Conservation (phyloP, 192 early-diverging fungal genomes). For the Mortierella hygrophila region DNA sequence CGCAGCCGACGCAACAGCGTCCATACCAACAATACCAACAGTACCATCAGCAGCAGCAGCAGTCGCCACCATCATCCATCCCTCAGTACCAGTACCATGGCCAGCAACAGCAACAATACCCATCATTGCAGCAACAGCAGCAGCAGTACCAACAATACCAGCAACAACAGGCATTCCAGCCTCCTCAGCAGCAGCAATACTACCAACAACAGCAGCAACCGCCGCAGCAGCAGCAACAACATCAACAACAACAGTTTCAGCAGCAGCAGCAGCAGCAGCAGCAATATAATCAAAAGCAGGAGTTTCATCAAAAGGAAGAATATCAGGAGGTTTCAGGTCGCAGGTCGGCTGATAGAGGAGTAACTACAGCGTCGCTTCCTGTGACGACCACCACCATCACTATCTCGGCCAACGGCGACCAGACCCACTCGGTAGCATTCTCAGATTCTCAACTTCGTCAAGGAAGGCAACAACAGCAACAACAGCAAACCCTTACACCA, state of each 20-base stretch:
- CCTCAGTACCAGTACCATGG: neutral
- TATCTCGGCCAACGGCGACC: slow-evolving; percentile 16
- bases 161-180: neutral
- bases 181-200: slow-evolving; percentile 1
- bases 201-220: slow-evolving; percentile 16
- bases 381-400: slow-evolving; percentile 29
- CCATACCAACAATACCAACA: neutral
- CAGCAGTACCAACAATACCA: slow-evolving; percentile 4
- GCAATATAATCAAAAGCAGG: neutral
- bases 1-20: neutral
- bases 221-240: slow-evolving; percentile 17
- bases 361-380: neutral
- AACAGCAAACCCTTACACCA: neutral
- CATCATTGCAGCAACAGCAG: slow-evolving; percentile 6
- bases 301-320: slow-evolving; percentile 3
- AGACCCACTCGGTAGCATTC: slow-evolving; percentile 18
- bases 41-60: neutral
- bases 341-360: neutral
- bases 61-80: neutral
- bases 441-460: neutral
- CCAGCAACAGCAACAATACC: slow-evolving; percentile 14
- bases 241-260: slow-evolving; percentile 3
- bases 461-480: neutral
- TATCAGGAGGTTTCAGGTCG: neutral
- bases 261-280: slow-evolving; percentile 1